Conservation (phyloP, 192 early-diverging fungal species). For the Gonapodya prolifera region DNA sequence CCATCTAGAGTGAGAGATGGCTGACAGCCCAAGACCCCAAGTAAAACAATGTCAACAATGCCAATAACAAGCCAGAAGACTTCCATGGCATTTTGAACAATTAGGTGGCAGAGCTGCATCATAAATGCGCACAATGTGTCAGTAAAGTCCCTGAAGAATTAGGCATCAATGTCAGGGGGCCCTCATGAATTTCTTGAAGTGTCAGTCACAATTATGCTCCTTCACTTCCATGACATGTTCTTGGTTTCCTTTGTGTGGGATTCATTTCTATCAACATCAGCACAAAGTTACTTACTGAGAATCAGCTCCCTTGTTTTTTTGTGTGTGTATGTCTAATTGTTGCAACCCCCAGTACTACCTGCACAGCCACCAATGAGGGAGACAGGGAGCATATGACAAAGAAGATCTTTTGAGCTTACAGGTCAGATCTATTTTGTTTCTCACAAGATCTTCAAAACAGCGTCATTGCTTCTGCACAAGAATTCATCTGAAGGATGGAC, state of each 20-base stretch:
- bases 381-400: background rate
- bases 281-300: background rate
- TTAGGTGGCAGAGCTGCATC: background rate
- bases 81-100: background rate
- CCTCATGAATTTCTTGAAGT: background rate
- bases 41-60: background rate
- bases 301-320: background rate
- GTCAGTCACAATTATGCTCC: background rate
- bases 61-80: background rate
- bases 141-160: too few species aligned
- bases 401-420: background rate
- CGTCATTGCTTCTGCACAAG: background rate
- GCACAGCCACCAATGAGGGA: background rate
- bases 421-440: too few species aligned
- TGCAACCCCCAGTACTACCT: background rate
- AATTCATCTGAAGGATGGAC: background rate
- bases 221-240: background rate
- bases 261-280: background rate
- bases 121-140: background rate
- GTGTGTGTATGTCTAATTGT: background rate
- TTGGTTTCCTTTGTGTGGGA: background rate
- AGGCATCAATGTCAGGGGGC: background rate
- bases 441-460: background rate
- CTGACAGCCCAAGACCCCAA: background rate
- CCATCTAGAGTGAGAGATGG: background rate